Evolutionary conservation across 73 alveolate genomes (phyloP), one percentile per base, ranked within the genome.

Genomic region (Paramecium sonneborni): DNA sequence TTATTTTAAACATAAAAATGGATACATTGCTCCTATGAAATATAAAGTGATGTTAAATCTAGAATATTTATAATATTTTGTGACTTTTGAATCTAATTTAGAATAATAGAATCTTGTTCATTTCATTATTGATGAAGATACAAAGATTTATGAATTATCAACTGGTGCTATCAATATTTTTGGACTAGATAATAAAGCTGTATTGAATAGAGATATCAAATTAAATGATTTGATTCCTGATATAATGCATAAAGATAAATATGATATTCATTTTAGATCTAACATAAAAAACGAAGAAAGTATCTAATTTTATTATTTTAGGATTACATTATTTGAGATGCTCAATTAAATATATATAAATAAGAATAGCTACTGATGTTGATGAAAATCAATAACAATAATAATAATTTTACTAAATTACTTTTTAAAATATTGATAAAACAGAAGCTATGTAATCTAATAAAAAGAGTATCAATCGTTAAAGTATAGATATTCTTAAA

Each of bases 141-240:
- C 76, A 6, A 9, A 44, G 15, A 44, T 88, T 23, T 69, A 39
- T 23, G 89, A 88, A 37, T 69, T 88, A 11, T 43, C 94, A 10
- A 39, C 91, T 44, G 70, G 88, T 5, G 94, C 94, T 26, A 88
- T 88, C 14, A 70, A 34, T 20, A 26, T 69, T 5, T 88, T 88
- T 23, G 94, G 76, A 24, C 24, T 88, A 1, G 76, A 62, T 37
- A 41, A 38, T 4, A 72, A 32, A 9, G 48, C 39, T 23, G 48
- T 62, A 0, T 30, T 30, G 84, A 30, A 30, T 30, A 32, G 84
- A 14, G 72, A 52, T n/a, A 52, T 79, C 26, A 43, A 24, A 8
- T 38, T 44, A 6, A 38, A 38, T 44, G 72, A 79, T 44, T 23
- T 79, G 34, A 38, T 39, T 0, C 44, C 90, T 18, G 69, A 79